phyloP scores from a whole-genome alignment of 1,284 basidiomycete genomes.

The Trametes versicolor region DNA sequence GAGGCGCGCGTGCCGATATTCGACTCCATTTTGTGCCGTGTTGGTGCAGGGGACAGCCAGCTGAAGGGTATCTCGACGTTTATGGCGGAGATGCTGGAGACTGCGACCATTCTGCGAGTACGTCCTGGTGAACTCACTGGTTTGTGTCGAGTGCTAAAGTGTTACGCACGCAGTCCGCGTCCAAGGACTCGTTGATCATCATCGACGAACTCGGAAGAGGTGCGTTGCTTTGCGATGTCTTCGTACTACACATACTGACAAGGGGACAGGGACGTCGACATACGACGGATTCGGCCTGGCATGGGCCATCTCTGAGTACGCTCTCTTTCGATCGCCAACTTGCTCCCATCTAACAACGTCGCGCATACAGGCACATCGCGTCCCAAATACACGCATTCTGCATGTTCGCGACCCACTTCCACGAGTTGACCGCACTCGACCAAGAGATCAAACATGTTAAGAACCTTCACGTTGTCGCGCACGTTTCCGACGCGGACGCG shows the following conservation, averaged over 20 bases:
- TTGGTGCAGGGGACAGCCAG: constrained; percentile 98
- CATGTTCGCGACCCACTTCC: constrained; percentile 98
- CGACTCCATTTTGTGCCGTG: constrained; percentile 95
- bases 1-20: constrained; percentile 92
- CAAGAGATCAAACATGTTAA: constrained; percentile 89
- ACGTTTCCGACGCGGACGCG: constrained; percentile 74
- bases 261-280: constrained; percentile 84
- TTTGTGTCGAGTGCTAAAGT: not conserved
- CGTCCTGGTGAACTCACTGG: constrained; percentile 35
- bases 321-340: constrained; percentile 9
- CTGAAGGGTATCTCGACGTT: constrained; percentile 98
- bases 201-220: constrained; percentile 98
- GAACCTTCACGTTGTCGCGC: constrained; percentile 96
- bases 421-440: constrained; percentile 94
- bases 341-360: constrained; percentile 5
- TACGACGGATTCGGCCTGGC: constrained; percentile 99
- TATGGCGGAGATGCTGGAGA: constrained; percentile 99
- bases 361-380: constrained; percentile 81
- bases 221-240: constrained; percentile 36
- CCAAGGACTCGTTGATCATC: constrained; percentile 94
- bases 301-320: constrained; percentile 98
- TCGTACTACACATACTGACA: not conserved
- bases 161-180: constrained; percentile 74
- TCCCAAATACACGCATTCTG: constrained; percentile 93
- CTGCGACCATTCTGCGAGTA: constrained; percentile 93